These are phyloP conservation scores for Vachellia collinsii DNA, from an alignment of 306 rosid genomes.

Conservation along the genomic window DNA sequence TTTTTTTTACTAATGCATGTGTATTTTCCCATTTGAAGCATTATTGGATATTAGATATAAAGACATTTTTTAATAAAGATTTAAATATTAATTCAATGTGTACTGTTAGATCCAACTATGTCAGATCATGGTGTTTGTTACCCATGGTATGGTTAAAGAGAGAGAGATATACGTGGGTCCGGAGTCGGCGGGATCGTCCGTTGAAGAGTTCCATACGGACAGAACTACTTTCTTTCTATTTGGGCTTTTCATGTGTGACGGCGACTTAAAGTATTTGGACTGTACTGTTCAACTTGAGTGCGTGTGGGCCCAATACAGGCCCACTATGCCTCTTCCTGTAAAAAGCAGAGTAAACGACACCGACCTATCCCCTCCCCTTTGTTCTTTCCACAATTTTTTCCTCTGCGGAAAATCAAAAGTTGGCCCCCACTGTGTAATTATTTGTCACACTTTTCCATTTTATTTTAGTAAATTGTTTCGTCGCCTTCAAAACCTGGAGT, in stretches of 20 bases:
- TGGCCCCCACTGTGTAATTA: slow-evolving; percentile 62
- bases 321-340: slow-evolving; percentile 46
- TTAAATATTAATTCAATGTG: no score
- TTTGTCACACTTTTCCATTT: slow-evolving; percentile 32
- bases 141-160: not conserved
- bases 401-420: slow-evolving; percentile 37
- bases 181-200: slow-evolving; percentile 36
- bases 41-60: no score
- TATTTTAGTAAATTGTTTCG: not conserved
- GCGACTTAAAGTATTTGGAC: slow-evolving; percentile 64
- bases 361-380: slow-evolving; percentile 30
- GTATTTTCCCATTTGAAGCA: no score
- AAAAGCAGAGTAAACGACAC: slow-evolving; percentile 49
- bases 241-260: slow-evolving; percentile 53
- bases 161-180: slow-evolving; percentile 45
- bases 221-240: slow-evolving; percentile 40
- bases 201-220: slow-evolving; percentile 46
- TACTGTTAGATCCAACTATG: no score
- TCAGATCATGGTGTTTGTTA: no score
- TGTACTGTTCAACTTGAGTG: slow-evolving; percentile 39
- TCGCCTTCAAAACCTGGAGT: not conserved
- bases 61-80: no score
- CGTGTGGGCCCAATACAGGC: slow-evolving; percentile 45
- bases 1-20: no score
- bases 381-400: not conserved